Percentiles rank a stretch among this genome's conserved stretches.
phyloP scores from a whole-genome alignment of 1,284 basidiomycete species.

The Leccinum subatratum region DNA sequence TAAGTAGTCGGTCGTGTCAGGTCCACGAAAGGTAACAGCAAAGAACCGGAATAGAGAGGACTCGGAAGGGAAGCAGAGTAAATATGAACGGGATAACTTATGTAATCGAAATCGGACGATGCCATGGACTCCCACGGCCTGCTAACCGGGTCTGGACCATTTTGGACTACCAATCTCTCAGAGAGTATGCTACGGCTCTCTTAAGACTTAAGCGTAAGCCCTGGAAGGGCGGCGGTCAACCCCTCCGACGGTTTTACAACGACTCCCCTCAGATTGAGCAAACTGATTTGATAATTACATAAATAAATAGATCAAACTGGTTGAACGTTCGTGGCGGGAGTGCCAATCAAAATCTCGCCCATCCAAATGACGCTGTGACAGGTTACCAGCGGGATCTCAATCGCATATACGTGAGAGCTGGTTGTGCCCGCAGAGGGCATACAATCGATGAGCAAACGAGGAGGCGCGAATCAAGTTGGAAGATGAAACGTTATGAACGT shows the following conservation, averaged over 20 bases:
- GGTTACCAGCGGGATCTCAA: no score
- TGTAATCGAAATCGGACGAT: no score
- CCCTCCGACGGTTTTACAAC: not conserved
- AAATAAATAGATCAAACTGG: not conserved
- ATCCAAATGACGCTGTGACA: not conserved
- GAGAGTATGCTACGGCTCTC: not conserved
- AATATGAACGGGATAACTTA: no score
- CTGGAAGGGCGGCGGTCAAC: not conserved
- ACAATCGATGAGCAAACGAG: not conserved
- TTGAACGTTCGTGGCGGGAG: not conserved
- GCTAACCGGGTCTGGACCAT: not conserved
- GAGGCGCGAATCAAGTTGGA: constrained; percentile 13
- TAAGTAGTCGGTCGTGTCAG: no score
- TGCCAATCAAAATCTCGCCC: not conserved
- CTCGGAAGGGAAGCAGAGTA: no score
- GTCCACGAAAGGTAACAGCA: no score
- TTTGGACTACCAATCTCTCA: not conserved
- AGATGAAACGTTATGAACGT: not conserved
- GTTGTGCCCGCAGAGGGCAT: not conserved
- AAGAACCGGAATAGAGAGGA: no score
- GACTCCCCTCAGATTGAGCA: not conserved
- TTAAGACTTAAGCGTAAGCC: not conserved
- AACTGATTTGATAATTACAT: not conserved
- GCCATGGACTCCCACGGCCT: no score
- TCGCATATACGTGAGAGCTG: no score